phyloP scores from a whole-genome alignment of 1,284 basidiomycete species.

The Sparassis latifolia region DNA sequence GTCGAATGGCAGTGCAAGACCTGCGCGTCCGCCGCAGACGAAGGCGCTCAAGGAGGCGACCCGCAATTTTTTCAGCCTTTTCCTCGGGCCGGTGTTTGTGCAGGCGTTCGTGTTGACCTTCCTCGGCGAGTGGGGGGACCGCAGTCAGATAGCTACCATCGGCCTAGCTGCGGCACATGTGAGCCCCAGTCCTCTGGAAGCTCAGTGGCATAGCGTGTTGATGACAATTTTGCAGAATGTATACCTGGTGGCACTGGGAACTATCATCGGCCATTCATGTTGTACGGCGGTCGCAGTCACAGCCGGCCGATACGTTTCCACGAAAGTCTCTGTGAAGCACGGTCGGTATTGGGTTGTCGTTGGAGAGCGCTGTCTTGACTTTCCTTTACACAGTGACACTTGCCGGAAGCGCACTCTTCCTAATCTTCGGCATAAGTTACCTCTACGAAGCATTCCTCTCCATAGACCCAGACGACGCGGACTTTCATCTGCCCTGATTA shows the following conservation, averaged over 20 bases:
- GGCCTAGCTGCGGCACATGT: conserved; percentile 95
- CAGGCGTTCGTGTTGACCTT: conserved; percentile 96
- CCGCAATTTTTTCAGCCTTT: conserved; percentile 76
- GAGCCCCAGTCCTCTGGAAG: conserved; percentile 29
- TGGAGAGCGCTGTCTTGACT: background rate
- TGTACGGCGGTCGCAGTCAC: conserved; percentile 90
- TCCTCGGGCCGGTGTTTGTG: conserved; percentile 91
- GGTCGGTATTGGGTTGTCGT: conserved; percentile 36
- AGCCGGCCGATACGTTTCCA: conserved; percentile 86
- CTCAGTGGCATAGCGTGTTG: background rate
- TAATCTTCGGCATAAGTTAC: conserved; percentile 78
- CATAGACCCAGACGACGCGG: conserved; percentile 27
- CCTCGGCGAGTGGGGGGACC: conserved; percentile 97
- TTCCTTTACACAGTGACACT: conserved; percentile 60
- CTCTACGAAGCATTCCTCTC: conserved; percentile 57
- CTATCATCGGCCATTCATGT: conserved; percentile 81
- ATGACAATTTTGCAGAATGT: conserved; percentile 43
- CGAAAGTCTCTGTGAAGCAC: conserved; percentile 92
- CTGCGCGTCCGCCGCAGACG: conserved; percentile 12
- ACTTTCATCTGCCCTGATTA: conserved; percentile 20
- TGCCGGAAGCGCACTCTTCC: conserved; percentile 77
- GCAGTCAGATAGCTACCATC: conserved; percentile 96
- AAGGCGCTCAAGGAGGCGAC: conserved; percentile 55
- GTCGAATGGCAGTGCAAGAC: conserved; percentile 12
- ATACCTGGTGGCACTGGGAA: conserved; percentile 83